Conservation (phyloP, 176 grass and related monocot genomes). For the Bothriochloa decipiens region DNA sequence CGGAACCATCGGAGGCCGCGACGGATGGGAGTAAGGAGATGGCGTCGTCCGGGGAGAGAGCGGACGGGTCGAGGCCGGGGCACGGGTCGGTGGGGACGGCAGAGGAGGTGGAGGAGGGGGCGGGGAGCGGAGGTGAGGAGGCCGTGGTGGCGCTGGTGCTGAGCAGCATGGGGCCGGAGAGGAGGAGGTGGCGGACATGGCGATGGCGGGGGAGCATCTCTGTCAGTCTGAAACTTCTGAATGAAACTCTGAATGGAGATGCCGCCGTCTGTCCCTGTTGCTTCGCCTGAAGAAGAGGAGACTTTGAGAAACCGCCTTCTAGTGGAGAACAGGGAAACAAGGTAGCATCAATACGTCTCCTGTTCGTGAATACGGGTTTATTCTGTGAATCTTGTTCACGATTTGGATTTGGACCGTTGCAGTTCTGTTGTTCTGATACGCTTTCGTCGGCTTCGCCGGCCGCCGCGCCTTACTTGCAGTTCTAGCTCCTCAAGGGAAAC, state of each 20-base stretch:
- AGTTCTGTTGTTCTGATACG: too few relatives aligned
- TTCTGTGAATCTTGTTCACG: too few relatives aligned
- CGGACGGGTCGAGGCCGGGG: slow-evolving; percentile 13
- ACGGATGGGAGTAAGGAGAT: slow-evolving; percentile 48
- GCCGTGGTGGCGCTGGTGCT: neutral
- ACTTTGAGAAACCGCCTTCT: neutral
- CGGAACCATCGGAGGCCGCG: slow-evolving; percentile 61
- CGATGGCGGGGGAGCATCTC: slow-evolving; percentile 6
- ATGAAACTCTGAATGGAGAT: neutral
- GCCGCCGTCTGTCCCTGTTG: neutral
- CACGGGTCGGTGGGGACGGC: neutral
- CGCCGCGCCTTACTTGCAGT: too few relatives aligned
- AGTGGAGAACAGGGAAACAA: rapidly evolving
- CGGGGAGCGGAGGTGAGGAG: neutral
- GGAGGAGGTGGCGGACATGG: neutral
- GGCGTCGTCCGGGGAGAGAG: slow-evolving; percentile 61
- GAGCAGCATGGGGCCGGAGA: neutral
- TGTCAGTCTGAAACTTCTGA: neutral
- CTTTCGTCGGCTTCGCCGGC: too few relatives aligned
- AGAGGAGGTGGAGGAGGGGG: neutral
- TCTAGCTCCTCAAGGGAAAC: too few relatives aligned
- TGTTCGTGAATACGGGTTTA: neutral
- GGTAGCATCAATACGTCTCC: rapidly evolving
- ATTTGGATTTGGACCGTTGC: neutral
- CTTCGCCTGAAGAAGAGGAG: neutral